phyloP scores from a whole-genome alignment of 768 basidiomycete genomes.

The Boletus edulis region DNA sequence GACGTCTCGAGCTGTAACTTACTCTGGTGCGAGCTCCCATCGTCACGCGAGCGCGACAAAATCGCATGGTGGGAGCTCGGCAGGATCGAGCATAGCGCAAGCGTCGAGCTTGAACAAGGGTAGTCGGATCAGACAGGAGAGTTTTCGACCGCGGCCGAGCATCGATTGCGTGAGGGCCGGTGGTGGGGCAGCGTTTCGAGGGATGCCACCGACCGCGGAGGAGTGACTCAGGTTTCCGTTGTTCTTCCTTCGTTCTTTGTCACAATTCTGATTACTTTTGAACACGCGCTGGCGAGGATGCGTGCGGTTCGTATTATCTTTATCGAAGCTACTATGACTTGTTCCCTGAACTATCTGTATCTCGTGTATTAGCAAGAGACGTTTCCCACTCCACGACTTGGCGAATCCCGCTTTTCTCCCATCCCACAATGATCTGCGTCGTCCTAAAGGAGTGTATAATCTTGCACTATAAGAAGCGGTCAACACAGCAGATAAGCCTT shows the following conservation, averaged over 20 bases:
- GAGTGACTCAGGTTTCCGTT: slow-evolving; percentile 15
- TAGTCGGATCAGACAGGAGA: slow-evolving; percentile 61
- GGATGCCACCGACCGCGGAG: slow-evolving; percentile 28
- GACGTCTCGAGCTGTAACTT: slow-evolving; percentile 20
- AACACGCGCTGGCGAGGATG: slow-evolving; percentile 22
- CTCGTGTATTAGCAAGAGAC: too few relatives aligned
- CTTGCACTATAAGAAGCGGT: slow-evolving; percentile 1
- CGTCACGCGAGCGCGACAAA: slow-evolving; percentile 12
- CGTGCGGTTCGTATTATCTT: background rate
- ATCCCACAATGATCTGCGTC: slow-evolving; percentile 11
- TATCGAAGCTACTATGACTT: too few relatives aligned
- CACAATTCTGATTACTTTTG: background rate
- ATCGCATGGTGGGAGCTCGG: slow-evolving; percentile 11
- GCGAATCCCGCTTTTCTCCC: background rate
- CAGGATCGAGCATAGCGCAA: slow-evolving; percentile 10
- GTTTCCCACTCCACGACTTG: too few relatives aligned
- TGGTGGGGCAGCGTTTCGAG: slow-evolving; percentile 12
- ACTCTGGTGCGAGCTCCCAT: slow-evolving; percentile 5
- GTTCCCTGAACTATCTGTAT: too few relatives aligned
- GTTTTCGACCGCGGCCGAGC: slow-evolving; percentile 81
- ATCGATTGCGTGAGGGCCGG: slow-evolving; percentile 42
- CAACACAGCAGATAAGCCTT: background rate
- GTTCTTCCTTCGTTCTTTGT: background rate
- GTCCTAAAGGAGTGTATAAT: background rate
- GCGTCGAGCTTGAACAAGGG: slow-evolving; percentile 40